These are phyloP conservation scores for Gaeumannomyces tritici DNA, from an alignment of 2,329 filamentous ascomycete species.

Conservation along the genomic window DNA sequence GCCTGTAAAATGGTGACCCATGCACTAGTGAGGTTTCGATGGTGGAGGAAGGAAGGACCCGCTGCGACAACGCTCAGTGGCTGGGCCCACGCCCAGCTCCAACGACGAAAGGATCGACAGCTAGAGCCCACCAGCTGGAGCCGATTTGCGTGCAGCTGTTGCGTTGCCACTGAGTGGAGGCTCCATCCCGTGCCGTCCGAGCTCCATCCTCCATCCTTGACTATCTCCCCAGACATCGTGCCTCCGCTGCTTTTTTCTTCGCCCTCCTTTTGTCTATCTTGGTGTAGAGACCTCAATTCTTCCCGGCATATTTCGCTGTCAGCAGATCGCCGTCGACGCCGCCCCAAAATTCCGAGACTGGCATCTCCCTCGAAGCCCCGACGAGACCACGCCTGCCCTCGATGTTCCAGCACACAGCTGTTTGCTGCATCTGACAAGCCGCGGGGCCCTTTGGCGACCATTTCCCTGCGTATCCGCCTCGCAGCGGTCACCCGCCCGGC, in stretches of 20 bases:
- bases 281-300: background rate
- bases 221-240: background rate
- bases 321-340: too few species aligned
- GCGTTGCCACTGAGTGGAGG: background rate
- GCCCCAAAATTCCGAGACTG: background rate
- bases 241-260: background rate
- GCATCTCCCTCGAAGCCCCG: background rate
- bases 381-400: background rate
- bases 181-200: background rate
- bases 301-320: background rate
- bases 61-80: background rate
- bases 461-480: background rate
- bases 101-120: background rate
- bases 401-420: background rate
- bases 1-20: too few species aligned
- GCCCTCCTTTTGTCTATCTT: background rate
- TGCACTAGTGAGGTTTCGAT: background rate
- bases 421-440: background rate
- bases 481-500: background rate
- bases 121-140: background rate
- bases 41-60: background rate
- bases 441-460: background rate
- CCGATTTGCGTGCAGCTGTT: background rate
- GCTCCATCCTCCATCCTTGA: background rate
- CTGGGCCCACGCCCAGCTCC: background rate